Conservation (phyloP, 768 basidiomycete genomes). For the Russula earlei region DNA sequence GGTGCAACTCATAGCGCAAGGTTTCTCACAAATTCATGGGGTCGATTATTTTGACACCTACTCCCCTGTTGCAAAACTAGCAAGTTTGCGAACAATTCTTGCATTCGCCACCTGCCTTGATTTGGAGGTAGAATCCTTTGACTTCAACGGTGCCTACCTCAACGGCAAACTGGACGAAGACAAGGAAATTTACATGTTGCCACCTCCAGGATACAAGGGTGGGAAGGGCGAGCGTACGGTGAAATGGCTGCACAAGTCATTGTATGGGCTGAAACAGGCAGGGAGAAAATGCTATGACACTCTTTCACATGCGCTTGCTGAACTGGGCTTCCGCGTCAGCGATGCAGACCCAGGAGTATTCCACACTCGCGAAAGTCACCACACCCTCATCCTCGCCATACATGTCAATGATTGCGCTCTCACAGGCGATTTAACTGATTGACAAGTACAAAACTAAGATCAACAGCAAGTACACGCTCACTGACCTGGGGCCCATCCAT, state of each 20-base stretch:
- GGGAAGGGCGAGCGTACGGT: no score
- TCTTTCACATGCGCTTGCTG: background rate
- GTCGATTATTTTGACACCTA: no score
- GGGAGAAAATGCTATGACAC: background rate
- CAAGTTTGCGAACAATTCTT: no score
- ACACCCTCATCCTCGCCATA: background rate
- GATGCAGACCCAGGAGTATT: background rate
- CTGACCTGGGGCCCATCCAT: background rate
- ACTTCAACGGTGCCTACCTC: no score
- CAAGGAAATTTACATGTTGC: no score
- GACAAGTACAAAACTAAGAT: background rate
- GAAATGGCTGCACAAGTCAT: background rate
- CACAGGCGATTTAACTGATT: background rate
- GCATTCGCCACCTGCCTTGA: no score
- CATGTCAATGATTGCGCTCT: background rate
- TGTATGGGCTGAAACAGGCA: background rate
- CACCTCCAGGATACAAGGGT: no score
- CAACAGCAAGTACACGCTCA: background rate
- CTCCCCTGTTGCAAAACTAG: no score
- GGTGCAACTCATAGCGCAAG: no score
- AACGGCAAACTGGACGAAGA: no score
- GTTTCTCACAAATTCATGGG: no score
- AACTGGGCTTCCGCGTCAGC: background rate
- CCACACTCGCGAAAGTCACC: accelerated
- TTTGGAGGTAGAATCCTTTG: no score